Conservation (phyloP, 2,329 filamentous ascomycete species). For the Colletotrichum sp. region DNA sequence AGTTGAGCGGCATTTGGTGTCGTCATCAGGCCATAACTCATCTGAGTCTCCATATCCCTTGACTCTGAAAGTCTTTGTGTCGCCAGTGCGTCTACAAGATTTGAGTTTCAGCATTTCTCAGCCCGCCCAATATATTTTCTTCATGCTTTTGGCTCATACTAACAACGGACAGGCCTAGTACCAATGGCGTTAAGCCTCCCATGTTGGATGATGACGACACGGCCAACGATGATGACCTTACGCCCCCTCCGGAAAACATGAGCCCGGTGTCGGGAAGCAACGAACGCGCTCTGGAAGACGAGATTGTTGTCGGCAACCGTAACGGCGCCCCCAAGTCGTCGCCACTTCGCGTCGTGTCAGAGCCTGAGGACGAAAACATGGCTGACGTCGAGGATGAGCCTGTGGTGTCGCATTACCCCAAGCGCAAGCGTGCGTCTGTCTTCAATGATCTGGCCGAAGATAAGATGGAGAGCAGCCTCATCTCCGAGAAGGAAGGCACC, state of each 20-base stretch:
- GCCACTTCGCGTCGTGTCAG: slow-evolving; percentile 35
- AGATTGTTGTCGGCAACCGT: slow-evolving; percentile 56
- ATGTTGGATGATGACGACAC: slow-evolving; percentile 37
- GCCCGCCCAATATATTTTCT: neutral
- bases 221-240: slow-evolving; percentile 47
- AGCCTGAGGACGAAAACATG: slow-evolving; percentile 50
- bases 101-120: neutral
- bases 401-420: slow-evolving; percentile 50
- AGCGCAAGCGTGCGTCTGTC: slow-evolving; percentile 56
- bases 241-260: slow-evolving; percentile 44
- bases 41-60: neutral
- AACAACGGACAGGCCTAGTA: slow-evolving; percentile 20
- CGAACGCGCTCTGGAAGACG: slow-evolving; percentile 51
- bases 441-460: slow-evolving; percentile 56
- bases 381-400: slow-evolving; percentile 44
- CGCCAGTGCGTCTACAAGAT: neutral
- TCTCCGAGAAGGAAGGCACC: slow-evolving; percentile 31
- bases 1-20: neutral
- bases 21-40: neutral
- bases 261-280: slow-evolving; percentile 45
- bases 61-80: neutral
- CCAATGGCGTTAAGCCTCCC: slow-evolving; percentile 24
- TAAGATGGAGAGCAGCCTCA: slow-evolving; percentile 43
- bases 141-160: neutral
- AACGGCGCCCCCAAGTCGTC: slow-evolving; percentile 43